Percentiles rank a stretch among this genome's conserved stretches.
Conservation (phyloP, 176 grass and related monocot species). For the Oryza glaberrima region DNA sequence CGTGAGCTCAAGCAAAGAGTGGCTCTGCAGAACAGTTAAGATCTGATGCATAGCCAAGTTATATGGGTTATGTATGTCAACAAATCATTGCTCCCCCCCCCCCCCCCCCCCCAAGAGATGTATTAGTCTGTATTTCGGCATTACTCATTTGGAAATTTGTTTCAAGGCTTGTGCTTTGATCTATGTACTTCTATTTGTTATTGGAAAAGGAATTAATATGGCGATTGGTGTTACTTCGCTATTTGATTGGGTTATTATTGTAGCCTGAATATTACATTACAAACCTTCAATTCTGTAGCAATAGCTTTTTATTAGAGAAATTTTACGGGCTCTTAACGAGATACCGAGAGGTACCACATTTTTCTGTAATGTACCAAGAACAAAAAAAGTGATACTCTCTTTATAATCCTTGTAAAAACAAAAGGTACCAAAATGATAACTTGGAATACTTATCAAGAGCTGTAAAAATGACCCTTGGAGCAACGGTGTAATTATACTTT, state of each 20-base stretch:
- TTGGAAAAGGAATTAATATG: neutral
- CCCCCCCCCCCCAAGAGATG: neutral
- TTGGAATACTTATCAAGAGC: neutral
- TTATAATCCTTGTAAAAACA: too few relatives aligned
- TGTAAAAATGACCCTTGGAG: neutral
- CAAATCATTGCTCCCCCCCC: neutral
- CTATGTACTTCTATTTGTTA: conserved; percentile 35
- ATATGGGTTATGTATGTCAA: conserved; percentile 7
- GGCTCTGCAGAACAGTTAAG: conserved; percentile 1
- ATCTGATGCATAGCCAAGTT: conserved; percentile 29
- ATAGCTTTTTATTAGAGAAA: neutral
- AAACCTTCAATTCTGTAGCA: neutral
- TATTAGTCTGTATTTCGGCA: conserved; percentile 27
- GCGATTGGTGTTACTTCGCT: neutral
- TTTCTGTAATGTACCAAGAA: too few relatives aligned
- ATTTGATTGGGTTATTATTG: neutral
- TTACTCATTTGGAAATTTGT: neutral
- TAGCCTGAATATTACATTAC: neutral
- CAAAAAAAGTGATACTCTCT: too few relatives aligned
- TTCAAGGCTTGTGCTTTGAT: conserved; percentile 24
- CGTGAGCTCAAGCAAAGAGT: conserved; percentile 3
- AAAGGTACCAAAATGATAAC: neutral
- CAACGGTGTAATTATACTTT: neutral
- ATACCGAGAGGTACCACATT: too few relatives aligned
- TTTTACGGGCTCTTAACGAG: too few relatives aligned